phyloP scores from a whole-genome alignment of 768 basidiomycete species.

The Exidia glandulosa region DNA sequence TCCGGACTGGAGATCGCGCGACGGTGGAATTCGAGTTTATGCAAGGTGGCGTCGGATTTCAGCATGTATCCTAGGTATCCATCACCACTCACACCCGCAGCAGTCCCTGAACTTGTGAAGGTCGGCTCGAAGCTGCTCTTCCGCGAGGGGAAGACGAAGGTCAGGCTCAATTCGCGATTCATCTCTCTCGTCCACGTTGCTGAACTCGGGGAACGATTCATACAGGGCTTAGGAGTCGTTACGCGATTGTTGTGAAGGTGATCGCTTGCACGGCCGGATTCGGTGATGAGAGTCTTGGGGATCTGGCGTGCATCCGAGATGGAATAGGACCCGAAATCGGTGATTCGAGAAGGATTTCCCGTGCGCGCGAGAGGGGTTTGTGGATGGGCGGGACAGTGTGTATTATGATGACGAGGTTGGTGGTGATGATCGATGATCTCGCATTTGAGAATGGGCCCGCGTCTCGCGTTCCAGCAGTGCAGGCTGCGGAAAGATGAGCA shows the following conservation, averaged over 20 bases:
- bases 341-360: background rate
- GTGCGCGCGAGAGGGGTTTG: background rate
- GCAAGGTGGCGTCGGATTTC: conserved; percentile 15
- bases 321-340: background rate
- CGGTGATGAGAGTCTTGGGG: background rate
- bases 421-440: background rate
- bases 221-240: conserved; percentile 16
- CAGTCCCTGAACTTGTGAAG: conserved; percentile 84
- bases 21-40: conserved; percentile 95
- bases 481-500: background rate
- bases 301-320: background rate
- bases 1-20: conserved; percentile 91
- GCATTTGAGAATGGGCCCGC: background rate
- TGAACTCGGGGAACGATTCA: background rate
- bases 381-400: background rate
- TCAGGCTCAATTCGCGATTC: conserved; percentile 17
- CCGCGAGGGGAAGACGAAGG: conserved; percentile 94
- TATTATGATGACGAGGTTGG: background rate
- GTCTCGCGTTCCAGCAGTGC: background rate
- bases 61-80: background rate
- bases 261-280: background rate
- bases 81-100: background rate
- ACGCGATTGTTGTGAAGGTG: conserved; percentile 12
- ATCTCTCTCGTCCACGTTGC: background rate
- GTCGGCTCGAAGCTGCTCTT: conserved; percentile 90